These are phyloP conservation scores for Fusarium scirpi DNA, from an alignment of 2,329 filamentous ascomycete genomes.

Conservation along the genomic window DNA sequence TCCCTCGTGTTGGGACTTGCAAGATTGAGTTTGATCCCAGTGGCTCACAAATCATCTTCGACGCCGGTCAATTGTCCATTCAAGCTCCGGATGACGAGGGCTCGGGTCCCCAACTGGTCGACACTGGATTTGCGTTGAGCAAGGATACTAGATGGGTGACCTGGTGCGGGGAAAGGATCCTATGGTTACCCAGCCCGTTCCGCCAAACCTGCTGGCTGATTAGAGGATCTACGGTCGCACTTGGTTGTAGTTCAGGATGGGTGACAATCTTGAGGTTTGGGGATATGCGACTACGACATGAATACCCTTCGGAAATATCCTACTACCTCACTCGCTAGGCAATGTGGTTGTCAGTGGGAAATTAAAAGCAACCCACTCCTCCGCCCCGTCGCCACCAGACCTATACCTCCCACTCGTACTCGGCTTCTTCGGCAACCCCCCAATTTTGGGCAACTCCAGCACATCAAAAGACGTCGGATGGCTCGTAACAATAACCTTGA, in stretches of 20 bases:
- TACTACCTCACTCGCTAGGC: neutral
- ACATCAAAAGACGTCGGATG: constrained; percentile 28
- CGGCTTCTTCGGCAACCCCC: neutral
- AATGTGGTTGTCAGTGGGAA: constrained; percentile 1
- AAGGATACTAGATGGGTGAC: neutral
- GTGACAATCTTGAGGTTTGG: neutral
- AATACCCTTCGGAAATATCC: too few relatives aligned
- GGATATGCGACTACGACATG: neutral
- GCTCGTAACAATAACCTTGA: constrained; percentile 30
- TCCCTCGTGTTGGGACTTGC: neutral
- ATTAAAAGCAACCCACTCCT: constrained; percentile 3
- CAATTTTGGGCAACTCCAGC: constrained; percentile 19
- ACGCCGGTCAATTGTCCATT: neutral
- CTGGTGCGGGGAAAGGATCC: neutral
- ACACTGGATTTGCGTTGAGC: neutral
- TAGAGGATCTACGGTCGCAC: neutral
- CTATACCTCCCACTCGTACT: neutral
- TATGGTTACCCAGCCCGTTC: neutral
- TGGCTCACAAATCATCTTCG: neutral
- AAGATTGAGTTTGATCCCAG: neutral
- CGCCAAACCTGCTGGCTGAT: neutral
- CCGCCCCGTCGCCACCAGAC: neutral
- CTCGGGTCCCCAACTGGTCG: too few relatives aligned
- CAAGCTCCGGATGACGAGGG: neutral
- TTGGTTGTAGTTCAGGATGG: neutral